A percentile compares a stretch with the other conserved stretches of the same genome.
phyloP scores from a whole-genome alignment of 108 stramenopile genomes.

The Epithemia pelagica region DNA sequence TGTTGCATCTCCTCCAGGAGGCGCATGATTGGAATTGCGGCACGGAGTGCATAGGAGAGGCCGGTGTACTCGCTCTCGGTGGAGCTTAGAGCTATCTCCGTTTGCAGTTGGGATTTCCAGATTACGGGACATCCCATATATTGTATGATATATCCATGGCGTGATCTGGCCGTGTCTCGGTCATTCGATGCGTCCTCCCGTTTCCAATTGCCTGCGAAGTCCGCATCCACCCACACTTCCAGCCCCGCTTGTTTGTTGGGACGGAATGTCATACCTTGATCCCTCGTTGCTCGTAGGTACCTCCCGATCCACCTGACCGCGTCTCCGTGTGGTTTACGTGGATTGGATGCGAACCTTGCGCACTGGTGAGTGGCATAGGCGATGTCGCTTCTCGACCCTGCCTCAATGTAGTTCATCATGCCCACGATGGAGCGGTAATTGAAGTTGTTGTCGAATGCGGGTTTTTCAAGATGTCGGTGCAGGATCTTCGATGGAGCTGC shows the following conservation, averaged over 20 bases:
- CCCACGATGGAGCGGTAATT: constrained; percentile 24
- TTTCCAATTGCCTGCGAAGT: constrained; percentile 13
- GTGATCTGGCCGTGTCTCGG: constrained; percentile 9
- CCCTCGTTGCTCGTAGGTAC: too few relatives aligned
- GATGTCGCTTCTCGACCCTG: constrained; percentile 28
- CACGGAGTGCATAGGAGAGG: constrained; percentile 11
- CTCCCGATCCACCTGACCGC: constrained; percentile 16
- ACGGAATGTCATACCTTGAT: constrained; percentile 5
- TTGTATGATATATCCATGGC: constrained; percentile 12
- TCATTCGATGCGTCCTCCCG: neutral
- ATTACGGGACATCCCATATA: too few relatives aligned
- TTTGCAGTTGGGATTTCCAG: too few relatives aligned
- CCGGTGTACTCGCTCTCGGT: constrained; percentile 33
- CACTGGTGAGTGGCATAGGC: constrained; percentile 24
- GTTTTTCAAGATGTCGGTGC: constrained; percentile 1
- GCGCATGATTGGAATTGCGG: constrained; percentile 24
- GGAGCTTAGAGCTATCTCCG: constrained; percentile 10
- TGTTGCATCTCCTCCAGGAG: constrained; percentile 20
- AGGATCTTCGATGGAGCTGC: neutral
- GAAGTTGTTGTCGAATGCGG: constrained; percentile 15
- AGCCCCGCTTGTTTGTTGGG: constrained; percentile 20
- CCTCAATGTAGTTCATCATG: constrained; percentile 30
- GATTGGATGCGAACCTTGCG: constrained; percentile 19
- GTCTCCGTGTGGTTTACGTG: constrained; percentile 17
- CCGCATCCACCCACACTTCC: constrained; percentile 38